phyloP scores from a whole-genome alignment of 1,284 basidiomycete genomes.

The Malassezia pachydermatis region DNA sequence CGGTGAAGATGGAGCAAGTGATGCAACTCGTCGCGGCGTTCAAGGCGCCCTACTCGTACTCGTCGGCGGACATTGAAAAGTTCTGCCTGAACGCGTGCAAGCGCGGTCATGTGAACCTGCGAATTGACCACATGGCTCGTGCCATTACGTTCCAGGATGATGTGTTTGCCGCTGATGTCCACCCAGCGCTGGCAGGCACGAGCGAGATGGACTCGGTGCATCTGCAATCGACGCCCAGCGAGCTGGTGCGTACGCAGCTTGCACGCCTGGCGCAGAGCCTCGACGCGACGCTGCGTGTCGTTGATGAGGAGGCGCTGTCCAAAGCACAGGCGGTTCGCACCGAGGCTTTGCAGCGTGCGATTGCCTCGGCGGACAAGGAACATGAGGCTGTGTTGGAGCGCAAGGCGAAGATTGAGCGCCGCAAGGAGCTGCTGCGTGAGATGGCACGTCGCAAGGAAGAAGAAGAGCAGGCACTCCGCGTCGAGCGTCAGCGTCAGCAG shows the following conservation, averaged over 20 bases:
- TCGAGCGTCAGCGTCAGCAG: slow-evolving; percentile 56
- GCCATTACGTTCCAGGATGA: slow-evolving; percentile 79
- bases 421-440: slow-evolving; percentile 79
- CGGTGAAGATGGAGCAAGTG: slow-evolving; percentile 56
- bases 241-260: slow-evolving; percentile 47
- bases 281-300: slow-evolving; percentile 38
- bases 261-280: slow-evolving; percentile 41
- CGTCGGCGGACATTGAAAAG: slow-evolving; percentile 49
- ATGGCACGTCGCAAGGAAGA: slow-evolving; percentile 75
- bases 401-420: slow-evolving; percentile 62
- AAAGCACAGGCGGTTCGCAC: slow-evolving; percentile 31
- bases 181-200: slow-evolving; percentile 32
- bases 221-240: slow-evolving; percentile 41
- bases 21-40: slow-evolving; percentile 46
- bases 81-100: slow-evolving; percentile 87
- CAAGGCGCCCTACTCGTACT: slow-evolving; percentile 44
- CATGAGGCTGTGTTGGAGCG: slow-evolving; percentile 42
- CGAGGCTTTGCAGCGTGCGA: slow-evolving; percentile 35
- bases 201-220: slow-evolving; percentile 36
- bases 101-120: slow-evolving; percentile 74
- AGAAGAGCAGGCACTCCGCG: slow-evolving; percentile 71
- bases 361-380: slow-evolving; percentile 39
- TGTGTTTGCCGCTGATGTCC: slow-evolving; percentile 39
- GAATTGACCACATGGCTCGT: slow-evolving; percentile 78
- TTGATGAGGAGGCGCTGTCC: slow-evolving; percentile 31